Conservation (phyloP, 2,329 filamentous ascomycete species). For the Aspergillus cejpii region DNA sequence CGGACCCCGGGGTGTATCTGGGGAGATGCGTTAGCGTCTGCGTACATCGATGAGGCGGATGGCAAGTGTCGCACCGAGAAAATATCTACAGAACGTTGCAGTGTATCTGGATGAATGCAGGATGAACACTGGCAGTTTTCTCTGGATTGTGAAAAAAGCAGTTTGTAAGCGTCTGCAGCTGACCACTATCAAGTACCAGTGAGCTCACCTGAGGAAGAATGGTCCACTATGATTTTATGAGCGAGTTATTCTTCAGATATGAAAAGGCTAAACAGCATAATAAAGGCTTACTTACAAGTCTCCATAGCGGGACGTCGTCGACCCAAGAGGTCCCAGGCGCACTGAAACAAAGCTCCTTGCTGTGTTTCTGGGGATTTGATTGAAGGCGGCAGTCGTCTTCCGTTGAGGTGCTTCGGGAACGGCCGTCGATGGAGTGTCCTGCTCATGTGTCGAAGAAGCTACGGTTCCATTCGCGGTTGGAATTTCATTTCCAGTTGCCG, state of each 20-base stretch:
- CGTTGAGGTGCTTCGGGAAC: background rate
- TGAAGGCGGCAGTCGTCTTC: background rate
- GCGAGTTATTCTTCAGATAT: background rate
- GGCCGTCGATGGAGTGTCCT: background rate
- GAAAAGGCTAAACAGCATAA: background rate
- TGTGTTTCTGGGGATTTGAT: background rate
- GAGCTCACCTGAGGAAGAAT: slow-evolving; percentile 16
- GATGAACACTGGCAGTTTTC: slow-evolving; percentile 65
- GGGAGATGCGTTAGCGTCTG: background rate
- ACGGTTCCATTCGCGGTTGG: background rate
- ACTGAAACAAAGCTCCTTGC: background rate
- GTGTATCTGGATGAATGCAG: slow-evolving; percentile 64
- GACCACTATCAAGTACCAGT: background rate
- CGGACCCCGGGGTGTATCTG: slow-evolving; percentile 46
- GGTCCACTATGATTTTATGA: background rate
- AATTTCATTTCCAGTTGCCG: background rate
- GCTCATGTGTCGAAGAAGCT: background rate
- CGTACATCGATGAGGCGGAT: background rate
- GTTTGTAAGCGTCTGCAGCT: background rate
- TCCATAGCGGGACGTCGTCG: background rate
- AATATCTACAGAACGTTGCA: slow-evolving; percentile 61
- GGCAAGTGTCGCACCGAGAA: slow-evolving; percentile 51
- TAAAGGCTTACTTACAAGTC: background rate
- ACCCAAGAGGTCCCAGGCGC: background rate
- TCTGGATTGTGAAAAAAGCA: slow-evolving; percentile 36